Evolutionary conservation across 1,284 basidiomycete species (phyloP), one percentile per base, ranked within the genome.

Genomic region (Austroboletus niveus): DNA sequence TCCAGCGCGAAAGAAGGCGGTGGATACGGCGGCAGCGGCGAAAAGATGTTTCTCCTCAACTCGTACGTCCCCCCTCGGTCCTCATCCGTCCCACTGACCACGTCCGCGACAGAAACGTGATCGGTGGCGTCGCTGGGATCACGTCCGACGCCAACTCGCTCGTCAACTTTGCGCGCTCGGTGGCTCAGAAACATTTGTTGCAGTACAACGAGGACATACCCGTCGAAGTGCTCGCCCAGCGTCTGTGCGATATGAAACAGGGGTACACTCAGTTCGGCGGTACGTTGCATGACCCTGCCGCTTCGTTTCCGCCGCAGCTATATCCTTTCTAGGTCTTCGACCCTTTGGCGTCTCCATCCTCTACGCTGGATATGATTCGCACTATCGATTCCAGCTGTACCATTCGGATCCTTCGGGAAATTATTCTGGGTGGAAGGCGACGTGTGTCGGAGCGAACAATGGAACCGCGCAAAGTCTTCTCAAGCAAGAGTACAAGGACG

Each of bases 401-500:
- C 94, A 98, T 71, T 96, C 94, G 14, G 96, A 99, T 71, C 96
- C 97, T 3, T 97, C 94, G 43, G 96, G 96, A 12, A 99, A 99
- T 76, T 99, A 98, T 73, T 93, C 90, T 0, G 96, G 97, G 12
- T 99, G 96, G 97, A 98, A 98, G 72, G 96, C 96, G 43, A 98
- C 95, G 6, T 98, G 94, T 69, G 94, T 98, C 61, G 96, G 96
- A 31, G 92, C 92, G 39, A 98, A 98, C 76, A 98, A 92, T 69
- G 92, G 94, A 30, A 97, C 92, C 5, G 94, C 92, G 35, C 92
- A 94, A 66, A 92, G 89, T 63, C 75, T 99, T 63, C 75, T 99
- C 59, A 96, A 98, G 77, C 96, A 99, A 74, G 97, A 99, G 70
- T 98, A 98, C 77, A 97, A 98, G 72, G 96, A 98, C 60, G 93